These are phyloP conservation scores for Saccharum hybrid DNA, from an alignment of 202 grass and related monocot species.

Conservation along the genomic window DNA sequence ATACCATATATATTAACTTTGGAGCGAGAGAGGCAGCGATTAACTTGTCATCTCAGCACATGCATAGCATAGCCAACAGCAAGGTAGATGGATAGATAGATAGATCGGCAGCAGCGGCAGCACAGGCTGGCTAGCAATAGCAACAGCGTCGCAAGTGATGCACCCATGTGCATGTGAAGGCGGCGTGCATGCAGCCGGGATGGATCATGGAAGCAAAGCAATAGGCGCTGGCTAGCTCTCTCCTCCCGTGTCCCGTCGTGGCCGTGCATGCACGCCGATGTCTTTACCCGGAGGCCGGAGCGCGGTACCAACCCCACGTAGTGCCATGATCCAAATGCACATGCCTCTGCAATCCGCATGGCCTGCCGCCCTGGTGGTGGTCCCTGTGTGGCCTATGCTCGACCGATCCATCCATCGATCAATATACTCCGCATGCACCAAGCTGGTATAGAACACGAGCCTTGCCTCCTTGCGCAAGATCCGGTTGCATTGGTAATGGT, in stretches of 20 bases:
- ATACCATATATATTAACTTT: background rate
- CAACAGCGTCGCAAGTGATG: conserved; percentile 20
- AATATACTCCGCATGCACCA: background rate
- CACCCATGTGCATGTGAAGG: conserved; percentile 36
- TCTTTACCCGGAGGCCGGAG: background rate
- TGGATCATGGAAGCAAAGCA: conserved; percentile 16
- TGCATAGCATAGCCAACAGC: background rate
- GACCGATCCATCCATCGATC: too few species aligned
- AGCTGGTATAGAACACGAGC: conserved; percentile 28
- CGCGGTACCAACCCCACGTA: conserved; percentile 33
- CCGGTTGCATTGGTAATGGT: background rate
- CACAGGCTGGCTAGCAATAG: conserved; percentile 32
- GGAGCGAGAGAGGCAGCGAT: background rate
- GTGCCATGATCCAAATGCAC: conserved; percentile 46
- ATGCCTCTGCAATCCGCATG: background rate
- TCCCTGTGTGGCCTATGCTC: background rate
- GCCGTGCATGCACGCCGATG: conserved; percentile 23
- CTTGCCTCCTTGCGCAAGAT: background rate
- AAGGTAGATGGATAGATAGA: background rate
- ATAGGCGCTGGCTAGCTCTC: background rate
- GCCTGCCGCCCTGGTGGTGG: background rate
- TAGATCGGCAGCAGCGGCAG: background rate
- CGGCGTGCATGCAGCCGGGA: background rate
- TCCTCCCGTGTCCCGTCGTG: background rate
- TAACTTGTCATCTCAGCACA: background rate